Conservation (phyloP, 192 early-diverging fungal genomes). For the Coemansia sp. region DNA sequence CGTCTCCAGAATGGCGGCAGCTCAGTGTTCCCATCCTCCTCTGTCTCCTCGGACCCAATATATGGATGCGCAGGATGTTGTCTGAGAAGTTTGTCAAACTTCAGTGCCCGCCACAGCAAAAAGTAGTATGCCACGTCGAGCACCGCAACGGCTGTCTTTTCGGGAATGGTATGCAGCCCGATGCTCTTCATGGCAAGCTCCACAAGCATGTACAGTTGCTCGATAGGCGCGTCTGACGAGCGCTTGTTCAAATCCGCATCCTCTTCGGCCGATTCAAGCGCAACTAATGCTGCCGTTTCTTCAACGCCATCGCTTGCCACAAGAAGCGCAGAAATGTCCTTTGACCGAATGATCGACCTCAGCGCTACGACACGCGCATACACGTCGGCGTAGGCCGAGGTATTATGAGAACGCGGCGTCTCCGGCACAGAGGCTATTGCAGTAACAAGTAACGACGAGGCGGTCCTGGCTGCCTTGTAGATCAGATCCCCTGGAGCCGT, state of each 20-base stretch:
- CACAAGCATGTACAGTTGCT: constrained; percentile 17
- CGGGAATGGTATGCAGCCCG: constrained; percentile 14
- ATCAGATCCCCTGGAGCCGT: constrained; percentile 18
- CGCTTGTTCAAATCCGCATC: constrained; percentile 3
- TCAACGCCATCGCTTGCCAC: background rate
- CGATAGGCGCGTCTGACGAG: constrained; percentile 3
- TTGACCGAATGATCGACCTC: constrained; percentile 24
- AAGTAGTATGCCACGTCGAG: constrained; percentile 36
- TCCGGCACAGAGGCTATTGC: constrained; percentile 25
- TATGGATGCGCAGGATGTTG: constrained; percentile 3
- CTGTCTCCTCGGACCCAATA: background rate
- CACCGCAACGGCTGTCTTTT: constrained; percentile 24
- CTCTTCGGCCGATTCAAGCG: constrained; percentile 1
- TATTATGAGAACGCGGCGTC: constrained; percentile 4
- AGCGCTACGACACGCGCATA: constrained; percentile 26
- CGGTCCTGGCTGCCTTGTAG: constrained; percentile 19
- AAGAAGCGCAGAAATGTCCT: constrained; percentile 24
- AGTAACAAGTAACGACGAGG: constrained; percentile 12
- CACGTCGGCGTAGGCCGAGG: constrained; percentile 19
- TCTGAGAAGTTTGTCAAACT: constrained; percentile 19
- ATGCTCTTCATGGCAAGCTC: constrained; percentile 17
- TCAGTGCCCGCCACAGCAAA: constrained; percentile 41
- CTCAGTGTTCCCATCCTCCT: background rate
- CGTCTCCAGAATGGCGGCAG: constrained; percentile 2
- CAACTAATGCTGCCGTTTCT: background rate